phyloP scores from a whole-genome alignment of 2,329 filamentous ascomycete species.

The Fusarium sp. region DNA sequence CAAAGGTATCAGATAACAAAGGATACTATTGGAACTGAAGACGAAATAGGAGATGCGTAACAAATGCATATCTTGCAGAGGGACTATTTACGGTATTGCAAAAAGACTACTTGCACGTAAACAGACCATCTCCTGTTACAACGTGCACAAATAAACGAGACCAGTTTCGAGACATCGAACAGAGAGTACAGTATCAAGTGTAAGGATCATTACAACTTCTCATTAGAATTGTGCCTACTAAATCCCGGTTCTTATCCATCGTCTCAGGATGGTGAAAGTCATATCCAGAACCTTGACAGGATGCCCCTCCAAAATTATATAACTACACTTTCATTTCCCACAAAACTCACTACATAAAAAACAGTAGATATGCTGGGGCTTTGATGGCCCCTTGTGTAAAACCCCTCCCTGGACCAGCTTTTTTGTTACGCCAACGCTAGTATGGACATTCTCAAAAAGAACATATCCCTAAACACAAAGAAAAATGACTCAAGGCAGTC shows the following conservation, averaged over 20 bases:
- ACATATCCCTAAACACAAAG: conserved; percentile 29
- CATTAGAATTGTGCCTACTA: conserved; percentile 32
- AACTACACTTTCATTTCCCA: conserved; percentile 13
- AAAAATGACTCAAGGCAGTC: conserved; percentile 15
- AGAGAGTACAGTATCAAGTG: conserved; percentile 15
- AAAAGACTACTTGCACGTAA: background rate
- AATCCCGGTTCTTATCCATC: conserved; percentile 1
- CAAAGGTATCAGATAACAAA: background rate
- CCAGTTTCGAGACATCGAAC: background rate
- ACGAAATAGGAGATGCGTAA: background rate
- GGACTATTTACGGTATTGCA: background rate
- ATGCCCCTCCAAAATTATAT: conserved; percentile 29
- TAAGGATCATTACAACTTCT: conserved; percentile 39
- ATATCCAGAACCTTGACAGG: conserved; percentile 9
- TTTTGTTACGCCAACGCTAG: conserved; percentile 49
- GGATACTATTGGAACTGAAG: background rate
- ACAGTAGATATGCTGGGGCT: conserved; percentile 26
- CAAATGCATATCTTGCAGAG: background rate
- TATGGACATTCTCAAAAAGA: conserved; percentile 44
- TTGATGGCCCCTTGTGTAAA: conserved; percentile 12
- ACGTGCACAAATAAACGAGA: background rate
- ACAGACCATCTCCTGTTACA: background rate
- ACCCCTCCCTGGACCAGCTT: conserved; percentile 35
- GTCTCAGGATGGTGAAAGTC: conserved; percentile 1
- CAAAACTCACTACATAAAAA: conserved; percentile 8